Conservation (phyloP, 2,329 filamentous ascomycete species). For the Fusarium sp. region DNA sequence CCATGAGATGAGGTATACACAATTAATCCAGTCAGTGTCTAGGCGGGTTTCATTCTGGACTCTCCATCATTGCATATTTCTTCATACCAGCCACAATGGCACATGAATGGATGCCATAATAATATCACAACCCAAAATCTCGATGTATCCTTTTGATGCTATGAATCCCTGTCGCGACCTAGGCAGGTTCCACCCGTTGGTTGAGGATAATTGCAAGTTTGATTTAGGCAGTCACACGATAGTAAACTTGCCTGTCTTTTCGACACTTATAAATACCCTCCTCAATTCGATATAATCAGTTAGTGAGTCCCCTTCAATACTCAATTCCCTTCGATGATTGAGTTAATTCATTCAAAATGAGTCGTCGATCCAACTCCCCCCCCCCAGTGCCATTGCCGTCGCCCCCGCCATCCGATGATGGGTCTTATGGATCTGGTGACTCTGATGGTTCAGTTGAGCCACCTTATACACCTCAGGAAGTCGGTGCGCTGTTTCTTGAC, state of each 20-base stretch:
- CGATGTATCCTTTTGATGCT: not conserved
- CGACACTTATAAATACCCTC: not conserved
- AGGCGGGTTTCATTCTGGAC: too few relatives aligned
- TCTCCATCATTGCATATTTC: too few relatives aligned
- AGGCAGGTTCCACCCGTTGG: not conserved
- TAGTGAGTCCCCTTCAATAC: not conserved
- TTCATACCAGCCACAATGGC: not conserved
- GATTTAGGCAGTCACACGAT: too few relatives aligned
- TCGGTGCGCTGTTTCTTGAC: not conserved
- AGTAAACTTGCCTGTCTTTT: too few relatives aligned
- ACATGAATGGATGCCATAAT: not conserved
- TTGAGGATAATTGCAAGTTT: not conserved
- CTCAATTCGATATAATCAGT: not conserved
- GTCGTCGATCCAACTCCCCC: too few relatives aligned
- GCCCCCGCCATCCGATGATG: not conserved
- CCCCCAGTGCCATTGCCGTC: not conserved
- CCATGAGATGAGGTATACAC: too few relatives aligned
- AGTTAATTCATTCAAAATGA: not conserved
- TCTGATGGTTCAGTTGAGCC: not conserved
- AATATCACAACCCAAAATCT: not conserved
- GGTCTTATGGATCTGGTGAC: not conserved
- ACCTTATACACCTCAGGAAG: not conserved
- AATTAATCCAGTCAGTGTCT: too few relatives aligned
- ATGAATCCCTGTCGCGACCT: not conserved
- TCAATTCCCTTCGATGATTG: not conserved